Base-by-base conservation (phyloP, 768 basidiomycete genomes). In the Russula earlei region DNA sequence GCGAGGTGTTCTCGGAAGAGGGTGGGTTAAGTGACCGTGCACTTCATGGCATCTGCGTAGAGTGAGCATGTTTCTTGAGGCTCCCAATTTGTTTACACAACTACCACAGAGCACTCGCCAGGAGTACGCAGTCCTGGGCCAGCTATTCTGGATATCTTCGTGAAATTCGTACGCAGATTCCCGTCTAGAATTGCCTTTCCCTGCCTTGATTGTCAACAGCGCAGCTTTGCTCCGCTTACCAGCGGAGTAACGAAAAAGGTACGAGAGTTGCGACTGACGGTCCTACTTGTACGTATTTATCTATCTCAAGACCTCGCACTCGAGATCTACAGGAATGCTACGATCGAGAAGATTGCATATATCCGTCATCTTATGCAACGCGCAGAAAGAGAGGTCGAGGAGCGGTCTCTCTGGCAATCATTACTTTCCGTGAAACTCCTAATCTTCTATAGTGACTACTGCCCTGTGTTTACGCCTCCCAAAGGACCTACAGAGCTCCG, bases 121-220 rank as follows among this genome's bases (percentile, higher is more conserved):
- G 62, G 22, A 62, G 62, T 27, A 46, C 62, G 6, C 62, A 62
- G 33, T 56, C 57, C 33, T 62, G 62, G 62, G 59, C 62, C n/a
- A 62, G 62, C 47, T 62, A 62, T 48, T 62, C 62, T 34, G 62
- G 62, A 0, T 62, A 61, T 46, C 27, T 62, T 17, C 50, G 62
- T 29, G 62, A 62, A 49, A 62, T 62, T 9, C 62, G 62, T 62
- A 45, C 12, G 52, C 43, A 12, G n/a, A 19, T 5, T 17, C 10
- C 38, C 11, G 1, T 33, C 25, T 15, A 19, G 6, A 27, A 14
- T 5, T 33, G 15, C 34, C 17, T 22, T 27, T 20, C 7, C 25
- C 15, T 52, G 33, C 49, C 43, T 17, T 17, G 7, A 15, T 24
- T n/a, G 5, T 48, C 14, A 22, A n/a, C 19, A 62, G 62, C 62